Base-by-base conservation (phyloP, 768 basidiomycete genomes). In the Coprinopsis cinerea region DNA sequence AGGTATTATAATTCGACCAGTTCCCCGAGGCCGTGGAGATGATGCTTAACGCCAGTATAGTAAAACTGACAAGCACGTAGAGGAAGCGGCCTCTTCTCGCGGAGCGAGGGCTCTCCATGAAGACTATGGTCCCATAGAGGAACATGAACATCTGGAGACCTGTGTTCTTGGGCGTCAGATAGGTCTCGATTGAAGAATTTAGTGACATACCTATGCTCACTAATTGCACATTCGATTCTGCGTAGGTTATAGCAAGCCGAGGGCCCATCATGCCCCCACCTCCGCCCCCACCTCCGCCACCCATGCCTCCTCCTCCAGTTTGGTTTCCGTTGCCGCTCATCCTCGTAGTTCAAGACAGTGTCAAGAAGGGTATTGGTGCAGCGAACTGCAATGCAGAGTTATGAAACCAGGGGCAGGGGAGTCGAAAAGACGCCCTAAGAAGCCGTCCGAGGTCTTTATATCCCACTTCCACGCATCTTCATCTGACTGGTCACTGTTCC, bases 1-100 rank as follows among this genome's bases (percentile, higher is more conserved):
- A 11, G 5, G 30, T 51, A 13, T 34, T 25, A 40, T 51, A 51
- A 18, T 35, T 37, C 2, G 50, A 20, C 7, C 27, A 36, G 24
- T 46, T 51, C 34, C 36, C 26, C 4, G 44, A 9, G 2, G 18
- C 44, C 7, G 36, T 40, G 7, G 43, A 36, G 22, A 51, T 44
- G 34, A 51, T 28, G 14, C n/a, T 37, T 3, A 51, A 36, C 22
- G 23, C 18, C 14, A 46, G 35, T 20, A 51, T 51, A n/a, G 44
- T 45, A 26, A 51, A 51, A n/a, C 43, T 45, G 27, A 46, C 44
- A 44, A 51, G 35, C 6, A 48, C 28, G 47, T 48, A 48, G 2
- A 28, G n/a, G 13, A 27, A n/a, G 15, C 47, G 35, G 3, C 47
- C 47, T 41, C 28, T 48, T 11, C 47, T 20, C 3, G 3, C 4